Base-by-base conservation (phyloP, 805 yeast genomes). In the Cyberlindnera euphorbiae region DNA sequence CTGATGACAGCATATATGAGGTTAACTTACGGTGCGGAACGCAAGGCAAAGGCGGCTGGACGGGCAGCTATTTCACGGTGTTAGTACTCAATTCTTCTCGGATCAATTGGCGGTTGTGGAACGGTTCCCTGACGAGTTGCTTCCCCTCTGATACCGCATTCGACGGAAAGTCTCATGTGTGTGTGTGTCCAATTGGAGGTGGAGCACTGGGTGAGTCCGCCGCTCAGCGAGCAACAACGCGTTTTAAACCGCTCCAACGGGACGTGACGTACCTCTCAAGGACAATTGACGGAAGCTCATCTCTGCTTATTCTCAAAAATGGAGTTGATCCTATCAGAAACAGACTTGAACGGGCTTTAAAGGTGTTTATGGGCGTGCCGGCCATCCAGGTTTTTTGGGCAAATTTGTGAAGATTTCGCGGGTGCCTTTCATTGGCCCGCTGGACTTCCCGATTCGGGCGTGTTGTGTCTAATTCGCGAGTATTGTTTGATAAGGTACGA, bases 11-110 rank as follows among this genome's bases (percentile, higher is more conserved):
- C n/a, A n/a, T n/a, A n/a, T 32, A 10, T 13, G 16, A 24, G 13
- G 9, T 16, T 9, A 2, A 41, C 44, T 33, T 17, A 41, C 53
- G 62, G 58, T 42, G 60, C 48, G 39, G 67, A 62, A 57, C 67
- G 64, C 44, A 60, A 46, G 50, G 62, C 59, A 29, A 45, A 36
- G 25, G 49, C 17, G 26, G 47, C 53, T 44, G 53, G 50, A 39
- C 50, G 50, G 32, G 32, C 47, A 45, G 52, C 52, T 46, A 26
- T 29, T 19, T 11, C 17, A 12, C 14, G 2, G 12, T 24, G 32
- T 30, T 35, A 36, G 34, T 42, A 33, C 7, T n/a, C n/a, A n/a
- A 9, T 19, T 19, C 22, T 19, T 19, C 22, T 8, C 22, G 22
- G 7, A 8, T 9, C 22, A 19, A 19, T 19, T 19, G 22, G n/a